Conservation (phyloP, 345 rosid species). For the Citrus sp. region DNA sequence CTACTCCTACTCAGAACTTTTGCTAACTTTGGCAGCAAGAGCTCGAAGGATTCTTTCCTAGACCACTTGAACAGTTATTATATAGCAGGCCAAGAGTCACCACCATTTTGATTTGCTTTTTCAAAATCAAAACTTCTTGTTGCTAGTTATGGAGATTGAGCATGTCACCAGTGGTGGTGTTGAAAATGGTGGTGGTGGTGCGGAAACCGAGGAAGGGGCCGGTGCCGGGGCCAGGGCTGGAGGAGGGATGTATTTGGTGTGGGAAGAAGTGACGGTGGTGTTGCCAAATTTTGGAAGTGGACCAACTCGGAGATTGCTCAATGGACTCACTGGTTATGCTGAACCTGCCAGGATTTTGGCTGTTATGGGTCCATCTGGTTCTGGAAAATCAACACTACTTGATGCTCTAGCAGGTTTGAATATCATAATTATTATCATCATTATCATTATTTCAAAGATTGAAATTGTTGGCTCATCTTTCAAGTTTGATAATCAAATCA, state of each 20-base stretch:
- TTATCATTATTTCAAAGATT: no score
- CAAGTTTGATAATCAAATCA: no score
- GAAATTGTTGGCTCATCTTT: no score
- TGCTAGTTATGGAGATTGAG: constrained; percentile 11
- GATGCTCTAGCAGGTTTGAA: constrained; percentile 71
- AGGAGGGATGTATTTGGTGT: constrained; percentile 40
- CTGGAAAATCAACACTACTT: constrained; percentile 75
- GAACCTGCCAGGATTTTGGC: constrained; percentile 79
- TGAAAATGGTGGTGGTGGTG: not conserved
- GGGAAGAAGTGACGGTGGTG: constrained; percentile 75
- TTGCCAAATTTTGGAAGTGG: constrained; percentile 59
- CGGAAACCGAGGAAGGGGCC: not conserved
- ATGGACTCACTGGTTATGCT: constrained; percentile 68
- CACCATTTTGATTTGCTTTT: no score
- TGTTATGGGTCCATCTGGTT: constrained; percentile 34
- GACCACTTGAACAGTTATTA: no score
- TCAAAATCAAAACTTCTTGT: no score
- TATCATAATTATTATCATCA: no score
- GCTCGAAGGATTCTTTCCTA: not conserved
- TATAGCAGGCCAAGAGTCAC: no score
- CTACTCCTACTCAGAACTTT: not conserved
- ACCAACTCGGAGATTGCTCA: constrained; percentile 60
- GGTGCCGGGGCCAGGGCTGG: not conserved
- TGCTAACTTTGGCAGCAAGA: not conserved
- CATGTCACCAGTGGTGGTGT: not conserved